These are phyloP conservation scores for Zopfia rhizophila DNA, from an alignment of 2,329 filamentous ascomycete species.

Conservation along the genomic window DNA sequence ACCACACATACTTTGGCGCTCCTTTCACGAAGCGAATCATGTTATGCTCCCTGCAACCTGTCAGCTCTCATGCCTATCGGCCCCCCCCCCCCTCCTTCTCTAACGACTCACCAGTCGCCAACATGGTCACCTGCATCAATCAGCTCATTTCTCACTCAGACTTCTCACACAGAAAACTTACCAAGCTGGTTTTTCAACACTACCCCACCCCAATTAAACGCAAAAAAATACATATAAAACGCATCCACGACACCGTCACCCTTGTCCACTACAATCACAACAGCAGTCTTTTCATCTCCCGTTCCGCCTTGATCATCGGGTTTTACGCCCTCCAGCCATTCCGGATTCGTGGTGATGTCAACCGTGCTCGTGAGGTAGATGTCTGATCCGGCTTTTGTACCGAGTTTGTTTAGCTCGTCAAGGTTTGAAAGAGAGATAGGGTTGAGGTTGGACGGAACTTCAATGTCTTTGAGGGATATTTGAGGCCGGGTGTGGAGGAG, in stretches of 20 bases:
- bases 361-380: conserved; percentile 54
- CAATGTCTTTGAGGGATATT: conserved; percentile 32
- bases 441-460: conserved; percentile 20
- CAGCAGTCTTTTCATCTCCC: conserved; percentile 57
- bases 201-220: conserved; percentile 63
- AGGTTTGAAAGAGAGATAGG: conserved; percentile 52
- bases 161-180: conserved; percentile 4
- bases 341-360: conserved; percentile 46
- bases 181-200: conserved; percentile 54
- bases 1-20: conserved; percentile 66
- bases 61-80: not conserved
- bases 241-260: conserved; percentile 62
- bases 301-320: conserved; percentile 62
- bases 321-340: conserved; percentile 59
- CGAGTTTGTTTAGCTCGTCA: conserved; percentile 48
- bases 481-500: conserved; percentile 50
- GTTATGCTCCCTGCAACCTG: conserved; percentile 66
- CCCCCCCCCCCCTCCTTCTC: not conserved
- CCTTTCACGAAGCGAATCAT: conserved; percentile 71
- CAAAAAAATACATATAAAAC: conserved; percentile 70
- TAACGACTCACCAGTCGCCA: conserved; percentile 63
- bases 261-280: conserved; percentile 67
- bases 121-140: conserved; percentile 61
- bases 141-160: not conserved
- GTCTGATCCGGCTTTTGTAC: conserved; percentile 21